phyloP scores from a whole-genome alignment of 192 early-diverging fungal species.

The Dissophora globulifera region DNA sequence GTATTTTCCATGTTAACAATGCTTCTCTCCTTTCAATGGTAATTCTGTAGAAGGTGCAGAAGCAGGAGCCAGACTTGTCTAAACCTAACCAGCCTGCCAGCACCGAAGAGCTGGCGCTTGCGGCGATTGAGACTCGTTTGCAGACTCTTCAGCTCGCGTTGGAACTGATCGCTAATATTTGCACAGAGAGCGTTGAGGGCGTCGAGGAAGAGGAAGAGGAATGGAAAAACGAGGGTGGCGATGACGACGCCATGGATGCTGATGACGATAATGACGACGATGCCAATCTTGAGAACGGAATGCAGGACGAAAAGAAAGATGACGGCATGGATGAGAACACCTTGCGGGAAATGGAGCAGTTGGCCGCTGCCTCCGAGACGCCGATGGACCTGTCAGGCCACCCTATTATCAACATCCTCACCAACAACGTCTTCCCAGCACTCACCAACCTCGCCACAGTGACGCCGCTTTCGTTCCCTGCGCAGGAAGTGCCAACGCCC shows the following conservation, averaged over 20 bases:
- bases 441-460: constrained; percentile 60
- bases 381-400: constrained; percentile 55
- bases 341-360: constrained; percentile 56
- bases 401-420: constrained; percentile 60
- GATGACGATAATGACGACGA: constrained; percentile 55
- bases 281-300: constrained; percentile 56
- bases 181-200: constrained; percentile 68
- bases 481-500: constrained; percentile 45
- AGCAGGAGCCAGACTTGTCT: constrained; percentile 36
- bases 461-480: constrained; percentile 61
- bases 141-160: constrained; percentile 75
- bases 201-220: constrained; percentile 48
- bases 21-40: too few relatives aligned
- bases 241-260: constrained; percentile 56
- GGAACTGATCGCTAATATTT: constrained; percentile 88
- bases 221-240: constrained; percentile 46
- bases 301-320: constrained; percentile 51
- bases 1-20: too few relatives aligned
- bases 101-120: constrained; percentile 39
- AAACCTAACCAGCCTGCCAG: constrained; percentile 48
- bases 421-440: constrained; percentile 59
- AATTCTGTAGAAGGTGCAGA: constrained; percentile 34
- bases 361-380: constrained; percentile 49
- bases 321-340: constrained; percentile 57
- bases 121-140: constrained; percentile 63